Percentiles rank a stretch among this genome's conserved stretches.
These are phyloP conservation scores for Suillus subluteus DNA, from an alignment of 768 basidiomycete genomes.

Conservation along the genomic window DNA sequence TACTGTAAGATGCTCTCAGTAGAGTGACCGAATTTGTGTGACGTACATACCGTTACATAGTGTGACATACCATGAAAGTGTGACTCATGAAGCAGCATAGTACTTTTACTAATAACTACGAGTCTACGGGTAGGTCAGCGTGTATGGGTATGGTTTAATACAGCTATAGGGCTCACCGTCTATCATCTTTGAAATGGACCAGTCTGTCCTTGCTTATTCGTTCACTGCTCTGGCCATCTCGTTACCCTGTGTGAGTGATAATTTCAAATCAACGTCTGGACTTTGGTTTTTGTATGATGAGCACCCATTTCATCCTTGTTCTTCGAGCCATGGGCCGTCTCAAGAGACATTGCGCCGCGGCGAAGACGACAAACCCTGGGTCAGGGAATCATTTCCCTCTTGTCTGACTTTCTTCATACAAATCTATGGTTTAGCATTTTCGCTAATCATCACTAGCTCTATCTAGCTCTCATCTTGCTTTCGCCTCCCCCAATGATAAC, in stretches of 20 bases:
- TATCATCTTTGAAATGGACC: constrained; percentile 26
- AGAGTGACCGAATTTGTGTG: too few species aligned
- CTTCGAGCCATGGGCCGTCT: constrained; percentile 75
- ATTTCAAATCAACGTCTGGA: constrained; percentile 4
- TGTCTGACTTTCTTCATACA: constrained; percentile 36
- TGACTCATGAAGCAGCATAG: too few species aligned
- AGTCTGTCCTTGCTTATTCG: constrained; percentile 24
- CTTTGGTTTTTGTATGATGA: constrained; percentile 50
- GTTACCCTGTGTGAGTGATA: constrained; percentile 33
- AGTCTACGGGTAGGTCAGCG: too few species aligned
- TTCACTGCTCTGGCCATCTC: constrained; percentile 26
- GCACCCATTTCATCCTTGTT: constrained; percentile 87
- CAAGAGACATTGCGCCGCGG: constrained; percentile 53
- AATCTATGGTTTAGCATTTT: background rate
- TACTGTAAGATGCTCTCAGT: too few species aligned
- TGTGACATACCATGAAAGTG: too few species aligned
- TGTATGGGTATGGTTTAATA: too few species aligned
- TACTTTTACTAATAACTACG: too few species aligned
- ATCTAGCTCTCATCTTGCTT: constrained; percentile 70
- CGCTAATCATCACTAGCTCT: constrained; percentile 52
- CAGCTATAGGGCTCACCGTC: too few species aligned
- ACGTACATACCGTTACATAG: too few species aligned
- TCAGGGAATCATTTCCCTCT: constrained; percentile 45
- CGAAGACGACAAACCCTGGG: constrained; percentile 64
- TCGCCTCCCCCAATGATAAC: constrained; percentile 72